Percentiles rank a stretch among this genome's conserved stretches.
phyloP scores from a whole-genome alignment of 768 basidiomycete species.

The Termitomyces sp. region DNA sequence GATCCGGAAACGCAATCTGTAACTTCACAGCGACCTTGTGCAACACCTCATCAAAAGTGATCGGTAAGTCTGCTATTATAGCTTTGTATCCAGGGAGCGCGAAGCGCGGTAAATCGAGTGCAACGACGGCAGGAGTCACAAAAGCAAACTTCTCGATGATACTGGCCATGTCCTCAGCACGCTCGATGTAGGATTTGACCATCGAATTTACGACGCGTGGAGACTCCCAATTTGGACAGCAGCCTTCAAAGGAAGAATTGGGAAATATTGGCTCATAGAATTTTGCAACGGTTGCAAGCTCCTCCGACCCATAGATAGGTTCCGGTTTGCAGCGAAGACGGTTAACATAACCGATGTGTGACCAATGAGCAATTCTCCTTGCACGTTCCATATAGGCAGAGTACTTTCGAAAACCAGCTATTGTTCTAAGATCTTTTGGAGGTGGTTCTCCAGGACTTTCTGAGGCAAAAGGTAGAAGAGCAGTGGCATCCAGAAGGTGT shows the following conservation, averaged over 20 bases:
- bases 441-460: constrained; percentile 64
- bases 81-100: constrained; percentile 46
- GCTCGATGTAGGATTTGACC: constrained; percentile 62
- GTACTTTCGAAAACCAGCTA: constrained; percentile 65
- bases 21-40: constrained; percentile 79
- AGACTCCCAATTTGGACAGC: constrained; percentile 40
- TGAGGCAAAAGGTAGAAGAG: constrained; percentile 46
- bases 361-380: constrained; percentile 57
- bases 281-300: constrained; percentile 34
- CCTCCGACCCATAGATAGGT: constrained; percentile 48
- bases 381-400: constrained; percentile 46
- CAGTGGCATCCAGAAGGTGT: constrained; percentile 55
- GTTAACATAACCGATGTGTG: constrained; percentile 73
- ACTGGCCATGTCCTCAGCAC: constrained; percentile 51
- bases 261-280: constrained; percentile 53
- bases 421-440: constrained; percentile 70
- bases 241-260: constrained; percentile 36
- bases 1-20: constrained; percentile 92
- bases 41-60: constrained; percentile 62
- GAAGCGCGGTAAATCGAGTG: constrained; percentile 66
- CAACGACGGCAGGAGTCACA: constrained; percentile 75
- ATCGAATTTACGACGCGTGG: constrained; percentile 38
- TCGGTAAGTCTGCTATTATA: constrained; percentile 27
- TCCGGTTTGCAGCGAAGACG: constrained; percentile 55
- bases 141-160: constrained; percentile 73